Evolutionary conservation across 768 basidiomycete species (phyloP).

Genomic region (Astraeus odoratus): DNA sequence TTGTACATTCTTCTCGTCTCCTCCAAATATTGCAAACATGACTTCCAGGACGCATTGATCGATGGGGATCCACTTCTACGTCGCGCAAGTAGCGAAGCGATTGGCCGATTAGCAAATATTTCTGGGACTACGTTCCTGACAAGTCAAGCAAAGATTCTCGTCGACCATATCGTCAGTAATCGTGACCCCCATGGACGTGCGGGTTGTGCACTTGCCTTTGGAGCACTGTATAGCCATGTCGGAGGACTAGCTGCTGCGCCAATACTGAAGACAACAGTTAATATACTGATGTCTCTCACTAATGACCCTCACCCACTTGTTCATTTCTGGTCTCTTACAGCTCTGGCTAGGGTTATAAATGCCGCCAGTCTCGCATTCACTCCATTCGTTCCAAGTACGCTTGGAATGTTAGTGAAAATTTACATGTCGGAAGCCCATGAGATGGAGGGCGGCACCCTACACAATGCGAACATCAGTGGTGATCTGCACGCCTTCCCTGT

Average conservation of each 20-base stretch:
- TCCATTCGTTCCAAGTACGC: constrained; percentile 79
- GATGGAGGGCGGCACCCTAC: constrained; percentile 79
- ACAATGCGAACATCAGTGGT: constrained; percentile 79
- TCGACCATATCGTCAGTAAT: constrained; percentile 91
- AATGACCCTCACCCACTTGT: constrained; percentile 96
- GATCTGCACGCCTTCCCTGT: constrained; percentile 90
- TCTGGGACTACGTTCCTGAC: constrained; percentile 82
- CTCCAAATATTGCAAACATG: constrained; percentile 7
- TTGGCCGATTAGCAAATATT: constrained; percentile 80
- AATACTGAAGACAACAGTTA: constrained; percentile 90
- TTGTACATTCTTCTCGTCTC: constrained; percentile 9
- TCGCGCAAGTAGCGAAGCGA: constrained; percentile 74
- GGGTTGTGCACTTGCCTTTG: constrained; percentile 89
- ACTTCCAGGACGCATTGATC: constrained; percentile 61
- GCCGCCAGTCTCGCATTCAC: constrained; percentile 89
- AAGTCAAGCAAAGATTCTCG: constrained; percentile 80
- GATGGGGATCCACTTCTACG: constrained; percentile 77
- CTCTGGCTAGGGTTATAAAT: constrained; percentile 81
- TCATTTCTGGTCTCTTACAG: constrained; percentile 87
- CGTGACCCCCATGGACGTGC: constrained; percentile 89
- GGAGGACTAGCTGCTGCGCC: constrained; percentile 95
- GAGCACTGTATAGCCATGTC: constrained; percentile 85
- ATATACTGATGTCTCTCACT: constrained; percentile 89
- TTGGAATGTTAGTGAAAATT: constrained; percentile 86
- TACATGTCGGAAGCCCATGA: constrained; percentile 91